phyloP scores from a whole-genome alignment of 2,329 filamentous ascomycete species.

The Trichoderma oligosporum region DNA sequence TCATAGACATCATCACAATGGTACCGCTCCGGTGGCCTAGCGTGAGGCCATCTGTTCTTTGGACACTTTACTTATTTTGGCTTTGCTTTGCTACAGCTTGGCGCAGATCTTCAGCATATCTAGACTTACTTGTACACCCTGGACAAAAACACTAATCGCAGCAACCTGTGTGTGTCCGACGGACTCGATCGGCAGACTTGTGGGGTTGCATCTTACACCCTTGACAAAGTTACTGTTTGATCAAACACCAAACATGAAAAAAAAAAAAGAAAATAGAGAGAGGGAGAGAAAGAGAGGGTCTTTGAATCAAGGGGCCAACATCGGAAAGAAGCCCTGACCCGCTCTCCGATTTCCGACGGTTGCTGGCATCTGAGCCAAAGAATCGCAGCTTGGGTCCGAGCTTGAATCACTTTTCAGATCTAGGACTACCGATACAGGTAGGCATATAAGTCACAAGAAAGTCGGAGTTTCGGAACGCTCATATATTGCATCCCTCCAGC shows the following conservation, averaged over 20 bases:
- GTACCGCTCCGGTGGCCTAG: neutral
- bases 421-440: neutral
- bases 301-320: neutral
- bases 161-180: neutral
- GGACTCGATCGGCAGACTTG: neutral
- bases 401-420: neutral
- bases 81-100: neutral
- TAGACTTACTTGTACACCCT: neutral
- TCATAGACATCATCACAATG: neutral
- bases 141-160: neutral
- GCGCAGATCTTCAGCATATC: neutral
- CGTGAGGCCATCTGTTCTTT: neutral
- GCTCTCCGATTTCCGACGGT: neutral
- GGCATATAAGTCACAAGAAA: neutral
- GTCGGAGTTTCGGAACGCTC: neutral
- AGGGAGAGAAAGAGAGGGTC: neutral
- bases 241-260: neutral
- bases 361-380: neutral
- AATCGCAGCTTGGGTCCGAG: neutral
- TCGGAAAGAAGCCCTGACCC: neutral
- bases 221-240: neutral
- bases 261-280: neutral
- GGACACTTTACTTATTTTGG: neutral
- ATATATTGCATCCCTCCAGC: neutral
- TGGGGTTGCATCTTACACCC: neutral